phyloP scores from a whole-genome alignment of 306 rosid genomes.

The Mimosa pudica region DNA sequence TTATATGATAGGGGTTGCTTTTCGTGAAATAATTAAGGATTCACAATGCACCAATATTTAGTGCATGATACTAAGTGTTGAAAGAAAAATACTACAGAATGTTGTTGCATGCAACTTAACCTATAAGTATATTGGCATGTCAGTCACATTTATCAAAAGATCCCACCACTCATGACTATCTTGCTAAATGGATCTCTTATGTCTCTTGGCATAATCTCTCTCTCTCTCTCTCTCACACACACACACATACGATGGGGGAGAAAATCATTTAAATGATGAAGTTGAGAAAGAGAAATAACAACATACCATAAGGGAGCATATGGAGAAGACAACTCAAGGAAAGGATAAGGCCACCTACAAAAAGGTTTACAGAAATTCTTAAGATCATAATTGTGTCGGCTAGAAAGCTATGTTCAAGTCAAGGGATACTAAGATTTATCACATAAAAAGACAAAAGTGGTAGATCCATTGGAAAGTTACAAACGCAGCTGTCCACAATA shows the following conservation, averaged over 20 bases:
- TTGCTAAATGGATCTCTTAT: not conserved
- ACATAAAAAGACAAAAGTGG: constrained; percentile 56
- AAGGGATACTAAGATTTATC: constrained; percentile 49
- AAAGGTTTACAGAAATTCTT: constrained; percentile 11
- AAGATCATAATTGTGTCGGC: not conserved
- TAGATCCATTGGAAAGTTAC: constrained; percentile 84
- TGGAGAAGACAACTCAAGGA: constrained; percentile 76
- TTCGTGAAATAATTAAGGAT: too few species aligned
- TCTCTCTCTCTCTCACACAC: not conserved
- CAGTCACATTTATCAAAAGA: not conserved
- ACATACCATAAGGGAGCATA: constrained; percentile 88
- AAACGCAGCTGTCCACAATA: constrained; percentile 72
- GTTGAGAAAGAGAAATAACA: constrained; percentile 13
- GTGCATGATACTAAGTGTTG: too few species aligned
- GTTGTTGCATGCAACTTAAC: too few species aligned
- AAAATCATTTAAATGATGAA: not conserved
- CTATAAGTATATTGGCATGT: too few species aligned
- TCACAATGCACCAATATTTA: too few species aligned
- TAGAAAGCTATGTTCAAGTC: constrained; percentile 22
- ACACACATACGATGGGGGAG: not conserved
- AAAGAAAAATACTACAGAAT: too few species aligned
- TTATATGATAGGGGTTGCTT: too few species aligned
- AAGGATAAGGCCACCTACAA: constrained; percentile 96
- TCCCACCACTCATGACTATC: too few species aligned
- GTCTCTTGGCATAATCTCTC: not conserved